These are phyloP conservation scores for Coffea humblotiana DNA, from an alignment of 305 asterid species.

Conservation along the genomic window DNA sequence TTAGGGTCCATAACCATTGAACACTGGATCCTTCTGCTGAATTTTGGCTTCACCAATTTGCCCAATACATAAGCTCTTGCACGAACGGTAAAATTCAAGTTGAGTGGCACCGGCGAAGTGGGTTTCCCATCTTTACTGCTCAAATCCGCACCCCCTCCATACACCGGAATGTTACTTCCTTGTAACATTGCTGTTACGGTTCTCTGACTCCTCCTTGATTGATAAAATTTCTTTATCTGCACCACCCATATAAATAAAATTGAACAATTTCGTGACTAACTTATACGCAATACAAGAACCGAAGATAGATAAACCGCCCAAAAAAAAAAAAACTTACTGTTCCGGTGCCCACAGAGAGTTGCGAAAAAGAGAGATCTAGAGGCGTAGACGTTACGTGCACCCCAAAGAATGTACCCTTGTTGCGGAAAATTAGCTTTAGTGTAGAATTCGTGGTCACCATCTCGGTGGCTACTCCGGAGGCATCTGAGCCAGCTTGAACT, in stretches of 20 bases:
- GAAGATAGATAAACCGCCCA: background rate
- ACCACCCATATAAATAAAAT: background rate
- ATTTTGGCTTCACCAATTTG: constrained; percentile 78
- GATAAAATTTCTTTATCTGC: constrained; percentile 74
- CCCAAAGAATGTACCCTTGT: constrained; percentile 84
- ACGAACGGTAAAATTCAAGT: constrained; percentile 55
- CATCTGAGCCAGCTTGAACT: constrained; percentile 79
- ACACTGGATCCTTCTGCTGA: constrained; percentile 59
- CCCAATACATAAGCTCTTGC: constrained; percentile 90
- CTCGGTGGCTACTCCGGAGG: constrained; percentile 76
- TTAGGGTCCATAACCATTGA: constrained; percentile 46
- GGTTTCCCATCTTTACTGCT: constrained; percentile 61
- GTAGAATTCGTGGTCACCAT: constrained; percentile 84
- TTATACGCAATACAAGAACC: background rate
- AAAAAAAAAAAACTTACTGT: constrained; percentile 38
- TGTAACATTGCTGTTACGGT: constrained; percentile 43
- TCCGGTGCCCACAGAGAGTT: constrained; percentile 68
- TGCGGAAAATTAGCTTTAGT: constrained; percentile 52
- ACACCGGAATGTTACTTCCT: constrained; percentile 68
- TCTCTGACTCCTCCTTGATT: constrained; percentile 68
- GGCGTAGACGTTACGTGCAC: constrained; percentile 82
- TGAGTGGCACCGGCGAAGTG: constrained; percentile 49
- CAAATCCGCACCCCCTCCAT: constrained; percentile 81
- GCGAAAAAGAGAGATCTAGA: constrained; percentile 60
- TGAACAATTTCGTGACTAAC: background rate